phyloP scores from a whole-genome alignment of 495 filamentous ascomycete genomes.

The Trichocladium uniseriatum region DNA sequence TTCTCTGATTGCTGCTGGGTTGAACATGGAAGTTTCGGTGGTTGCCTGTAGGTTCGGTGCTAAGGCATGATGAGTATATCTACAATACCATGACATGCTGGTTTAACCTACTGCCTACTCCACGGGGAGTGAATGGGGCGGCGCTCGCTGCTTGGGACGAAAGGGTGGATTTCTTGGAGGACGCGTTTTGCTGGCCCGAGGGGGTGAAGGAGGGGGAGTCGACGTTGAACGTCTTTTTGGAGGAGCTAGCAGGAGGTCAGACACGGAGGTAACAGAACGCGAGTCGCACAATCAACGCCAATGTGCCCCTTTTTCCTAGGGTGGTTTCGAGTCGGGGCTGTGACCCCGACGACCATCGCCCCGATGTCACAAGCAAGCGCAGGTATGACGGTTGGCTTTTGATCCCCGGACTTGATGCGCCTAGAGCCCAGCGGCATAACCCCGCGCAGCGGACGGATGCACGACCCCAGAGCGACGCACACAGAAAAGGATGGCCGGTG shows the following conservation, averaged over 20 bases:
- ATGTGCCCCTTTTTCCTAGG: background rate
- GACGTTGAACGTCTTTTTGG: slow-evolving; percentile 82
- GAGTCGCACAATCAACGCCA: background rate
- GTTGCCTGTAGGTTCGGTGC: slow-evolving; percentile 30
- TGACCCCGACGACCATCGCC: too few relatives aligned
- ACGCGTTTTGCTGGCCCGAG: slow-evolving; percentile 34
- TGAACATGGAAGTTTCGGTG: slow-evolving; percentile 35
- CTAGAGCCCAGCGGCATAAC: too few relatives aligned
- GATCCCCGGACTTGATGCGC: too few relatives aligned
- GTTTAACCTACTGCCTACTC: slow-evolving; percentile 26
- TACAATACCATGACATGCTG: background rate
- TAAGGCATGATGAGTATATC: slow-evolving; percentile 11
- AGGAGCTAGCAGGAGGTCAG: slow-evolving; percentile 27
- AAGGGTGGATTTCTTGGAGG: slow-evolving; percentile 53
- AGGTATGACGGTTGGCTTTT: too few relatives aligned
- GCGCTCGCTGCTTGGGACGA: slow-evolving; percentile 83
- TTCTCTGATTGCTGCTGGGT: slow-evolving; percentile 56
- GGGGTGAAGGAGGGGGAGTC: slow-evolving; percentile 96
- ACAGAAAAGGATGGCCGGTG: background rate
- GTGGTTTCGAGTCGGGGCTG: background rate
- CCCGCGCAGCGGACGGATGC: too few relatives aligned
- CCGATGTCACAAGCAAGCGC: too few relatives aligned
- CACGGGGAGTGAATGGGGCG: slow-evolving; percentile 78
- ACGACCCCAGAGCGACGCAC: too few relatives aligned
- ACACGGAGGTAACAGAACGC: background rate